Conservation (phyloP, 2,329 filamentous ascomycete species). For the Pseudocercospora macadamiae region DNA sequence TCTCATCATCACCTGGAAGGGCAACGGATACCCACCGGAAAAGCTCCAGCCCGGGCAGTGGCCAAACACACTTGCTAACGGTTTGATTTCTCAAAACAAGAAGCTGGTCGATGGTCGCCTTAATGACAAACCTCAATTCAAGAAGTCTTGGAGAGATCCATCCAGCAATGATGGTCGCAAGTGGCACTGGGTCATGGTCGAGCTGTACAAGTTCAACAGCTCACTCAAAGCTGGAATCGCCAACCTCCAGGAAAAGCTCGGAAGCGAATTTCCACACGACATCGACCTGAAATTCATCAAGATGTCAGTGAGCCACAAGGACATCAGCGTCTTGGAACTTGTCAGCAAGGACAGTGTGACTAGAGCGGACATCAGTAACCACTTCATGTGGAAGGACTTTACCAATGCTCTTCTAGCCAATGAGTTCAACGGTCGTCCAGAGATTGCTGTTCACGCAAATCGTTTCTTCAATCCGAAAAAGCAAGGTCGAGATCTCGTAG, state of each 20-base stretch:
- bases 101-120: background rate
- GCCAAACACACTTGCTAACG: background rate
- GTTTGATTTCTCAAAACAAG: background rate
- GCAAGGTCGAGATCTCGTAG: background rate
- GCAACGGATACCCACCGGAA: background rate
- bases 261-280: background rate
- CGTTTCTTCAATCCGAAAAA: conserved; percentile 15
- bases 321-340: background rate
- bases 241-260: background rate
- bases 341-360: background rate
- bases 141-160: background rate
- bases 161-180: background rate
- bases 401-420: conserved; percentile 11
- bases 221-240: background rate
- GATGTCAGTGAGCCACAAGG: background rate
- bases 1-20: conserved; percentile 6
- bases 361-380: background rate
- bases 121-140: background rate
- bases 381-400: conserved; percentile 3
- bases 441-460: conserved; percentile 11
- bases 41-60: too few species aligned
- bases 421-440: conserved; percentile 4
- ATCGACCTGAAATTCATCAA: background rate
- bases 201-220: background rate
- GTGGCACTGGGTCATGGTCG: background rate